Evolutionary conservation across 2,329 filamentous ascomycete genomes (phyloP).

Genomic region (Cercospora beticola): DNA sequence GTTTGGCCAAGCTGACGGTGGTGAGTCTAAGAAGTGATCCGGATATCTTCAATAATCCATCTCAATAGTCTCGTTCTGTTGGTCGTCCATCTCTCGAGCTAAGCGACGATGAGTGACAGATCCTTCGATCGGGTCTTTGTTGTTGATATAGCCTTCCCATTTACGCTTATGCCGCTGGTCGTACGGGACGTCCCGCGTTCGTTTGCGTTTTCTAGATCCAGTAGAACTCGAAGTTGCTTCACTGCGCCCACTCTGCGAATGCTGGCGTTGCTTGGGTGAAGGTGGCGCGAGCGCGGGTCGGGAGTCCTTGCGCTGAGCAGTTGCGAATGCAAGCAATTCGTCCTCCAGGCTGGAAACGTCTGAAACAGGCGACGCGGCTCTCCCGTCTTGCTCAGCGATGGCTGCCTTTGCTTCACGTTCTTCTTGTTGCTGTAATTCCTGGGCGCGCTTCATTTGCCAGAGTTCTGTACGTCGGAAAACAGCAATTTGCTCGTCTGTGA

Average conservation of each 20-base stretch:
- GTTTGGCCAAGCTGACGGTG: no score
- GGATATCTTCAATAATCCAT: slow-evolving; percentile 48
- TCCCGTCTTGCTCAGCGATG: neutral
- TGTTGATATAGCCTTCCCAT: slow-evolving; percentile 40
- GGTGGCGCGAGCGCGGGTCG: neutral
- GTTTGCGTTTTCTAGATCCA: slow-evolving; percentile 16
- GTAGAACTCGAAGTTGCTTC: slow-evolving; percentile 22
- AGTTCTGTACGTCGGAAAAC: slow-evolving; percentile 91
- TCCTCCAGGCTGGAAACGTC: slow-evolving; percentile 32
- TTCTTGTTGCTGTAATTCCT: slow-evolving; percentile 20
- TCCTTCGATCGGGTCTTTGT: slow-evolving; percentile 38
- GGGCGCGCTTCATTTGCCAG: slow-evolving; percentile 63
- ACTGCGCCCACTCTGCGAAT: slow-evolving; percentile 26
- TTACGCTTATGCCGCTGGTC: slow-evolving; percentile 37
- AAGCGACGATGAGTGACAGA: slow-evolving; percentile 47
- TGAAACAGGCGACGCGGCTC: slow-evolving; percentile 25
- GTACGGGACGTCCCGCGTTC: slow-evolving; percentile 33
- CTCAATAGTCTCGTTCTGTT: slow-evolving; percentile 41
- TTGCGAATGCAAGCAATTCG: slow-evolving; percentile 24
- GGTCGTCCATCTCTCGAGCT: slow-evolving; percentile 47
- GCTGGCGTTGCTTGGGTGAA: slow-evolving; percentile 12
- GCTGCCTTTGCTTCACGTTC: slow-evolving; percentile 18
- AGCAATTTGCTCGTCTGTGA: slow-evolving; percentile 86
- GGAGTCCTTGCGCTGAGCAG: slow-evolving; percentile 8
- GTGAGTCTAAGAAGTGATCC: no score